phyloP scores from a whole-genome alignment of 345 rosid genomes.

The Capsella bursapastoris region DNA sequence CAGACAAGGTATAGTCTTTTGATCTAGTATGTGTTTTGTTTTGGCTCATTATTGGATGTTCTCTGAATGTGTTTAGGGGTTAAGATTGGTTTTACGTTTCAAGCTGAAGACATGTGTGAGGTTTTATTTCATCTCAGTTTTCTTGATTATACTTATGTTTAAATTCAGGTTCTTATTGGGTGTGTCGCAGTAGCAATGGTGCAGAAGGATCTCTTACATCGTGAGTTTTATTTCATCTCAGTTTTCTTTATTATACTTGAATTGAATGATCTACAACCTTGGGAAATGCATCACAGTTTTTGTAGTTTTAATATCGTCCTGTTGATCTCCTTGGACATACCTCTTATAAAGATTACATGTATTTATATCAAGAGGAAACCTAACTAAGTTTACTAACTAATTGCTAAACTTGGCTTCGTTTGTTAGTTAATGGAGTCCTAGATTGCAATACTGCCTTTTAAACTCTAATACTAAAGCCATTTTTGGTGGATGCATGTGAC shows the following conservation, averaged over 20 bases:
- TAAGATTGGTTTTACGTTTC: conserved; percentile 5
- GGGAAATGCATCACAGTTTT: neutral
- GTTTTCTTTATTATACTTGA: neutral
- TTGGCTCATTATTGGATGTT: conserved; percentile 5
- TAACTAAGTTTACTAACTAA: neutral
- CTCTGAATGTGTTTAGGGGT: conserved; percentile 4
- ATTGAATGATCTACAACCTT: neutral
- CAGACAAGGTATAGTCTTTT: conserved; percentile 73
- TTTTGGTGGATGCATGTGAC: conserved; percentile 33
- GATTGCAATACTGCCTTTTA: neutral
- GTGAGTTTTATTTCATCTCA: conserved; percentile 55
- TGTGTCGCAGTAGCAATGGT: conserved; percentile 92
- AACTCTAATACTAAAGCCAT: neutral
- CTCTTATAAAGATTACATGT: neutral
- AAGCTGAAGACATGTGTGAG: neutral
- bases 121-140: conserved; percentile 11
- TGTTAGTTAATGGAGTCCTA: conserved; percentile 2
- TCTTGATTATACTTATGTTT: neutral
- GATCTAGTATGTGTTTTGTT: neutral
- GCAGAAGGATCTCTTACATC: conserved; percentile 73
- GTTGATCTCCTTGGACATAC: conserved; percentile 3
- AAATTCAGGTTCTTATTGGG: conserved; percentile 82
- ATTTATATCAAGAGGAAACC: neutral
- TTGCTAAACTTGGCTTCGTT: conserved; percentile 1
- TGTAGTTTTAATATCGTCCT: neutral